Evolutionary conservation across 208 protist genomes (phyloP).

Genomic region (Crithidia acanthocephali): DNA sequence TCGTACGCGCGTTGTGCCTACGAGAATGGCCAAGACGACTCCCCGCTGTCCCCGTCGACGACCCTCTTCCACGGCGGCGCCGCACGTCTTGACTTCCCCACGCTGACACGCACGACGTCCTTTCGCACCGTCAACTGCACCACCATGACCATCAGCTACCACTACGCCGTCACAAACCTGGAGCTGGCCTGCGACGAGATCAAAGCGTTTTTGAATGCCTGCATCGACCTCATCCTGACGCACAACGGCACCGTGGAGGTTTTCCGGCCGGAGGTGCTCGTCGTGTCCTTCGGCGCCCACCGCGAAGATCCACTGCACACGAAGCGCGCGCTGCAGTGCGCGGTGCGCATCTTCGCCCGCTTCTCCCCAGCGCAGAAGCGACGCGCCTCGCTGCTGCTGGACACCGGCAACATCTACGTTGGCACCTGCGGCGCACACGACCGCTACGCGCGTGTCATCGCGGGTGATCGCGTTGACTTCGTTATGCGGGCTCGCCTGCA

Average conservation of each 20-base stretch:
- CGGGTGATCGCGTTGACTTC: constrained; percentile 48
- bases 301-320: constrained; percentile 35
- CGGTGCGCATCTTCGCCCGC: constrained; percentile 25
- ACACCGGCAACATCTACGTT: constrained; percentile 57
- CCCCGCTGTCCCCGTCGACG: background rate
- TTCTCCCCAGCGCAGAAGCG: constrained; percentile 3
- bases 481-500: constrained; percentile 30
- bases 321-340: constrained; percentile 42
- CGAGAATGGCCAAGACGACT: background rate
- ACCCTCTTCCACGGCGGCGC: background rate
- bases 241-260: constrained; percentile 51
- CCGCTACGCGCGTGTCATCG: constrained; percentile 45
- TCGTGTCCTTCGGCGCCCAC: constrained; percentile 65
- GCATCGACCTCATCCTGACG: constrained; percentile 30
- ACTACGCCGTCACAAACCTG: constrained; percentile 35
- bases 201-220: constrained; percentile 28
- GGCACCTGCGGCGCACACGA: constrained; percentile 64
- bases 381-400: constrained; percentile 42
- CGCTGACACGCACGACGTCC: constrained; percentile 19
- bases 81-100: constrained; percentile 22
- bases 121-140: constrained; percentile 43
- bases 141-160: constrained; percentile 36
- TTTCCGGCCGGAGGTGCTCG: constrained; percentile 48
- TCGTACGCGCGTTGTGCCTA: background rate
- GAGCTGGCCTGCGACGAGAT: constrained; percentile 35